Evolutionary conservation across 148 eudicot genomes (phyloP).

Genomic region (Pouteria glomerata): DNA sequence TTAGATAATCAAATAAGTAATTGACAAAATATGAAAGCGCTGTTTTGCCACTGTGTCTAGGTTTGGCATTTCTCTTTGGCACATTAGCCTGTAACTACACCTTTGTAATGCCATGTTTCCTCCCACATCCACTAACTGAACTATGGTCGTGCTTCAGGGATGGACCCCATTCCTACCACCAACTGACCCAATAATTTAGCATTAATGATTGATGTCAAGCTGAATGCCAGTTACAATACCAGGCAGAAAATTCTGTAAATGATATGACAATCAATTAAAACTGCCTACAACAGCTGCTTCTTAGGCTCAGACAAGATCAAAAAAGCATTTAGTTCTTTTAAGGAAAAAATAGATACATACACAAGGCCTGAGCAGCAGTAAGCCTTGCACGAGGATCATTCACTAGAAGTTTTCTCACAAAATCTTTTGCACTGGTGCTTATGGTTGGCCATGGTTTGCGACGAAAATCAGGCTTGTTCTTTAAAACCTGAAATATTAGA

Average conservation of each 20-base stretch:
- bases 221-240: background rate
- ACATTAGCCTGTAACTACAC: background rate
- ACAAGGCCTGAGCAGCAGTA: constrained; percentile 95
- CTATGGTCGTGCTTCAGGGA: background rate
- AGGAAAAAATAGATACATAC: constrained; percentile 47
- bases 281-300: background rate
- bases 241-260: background rate
- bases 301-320: background rate
- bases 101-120: background rate
- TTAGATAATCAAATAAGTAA: background rate
- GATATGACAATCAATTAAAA: background rate
- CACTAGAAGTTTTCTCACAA: constrained; percentile 72
- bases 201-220: background rate
- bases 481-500: constrained; percentile 54
- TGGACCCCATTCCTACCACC: background rate
- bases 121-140: background rate
- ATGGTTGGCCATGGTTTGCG: constrained; percentile 93
- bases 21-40: background rate
- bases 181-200: background rate
- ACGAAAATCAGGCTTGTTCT: constrained; percentile 93
- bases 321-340: background rate
- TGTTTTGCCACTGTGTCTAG: background rate
- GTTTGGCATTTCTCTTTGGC: background rate
- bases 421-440: constrained; percentile 82
- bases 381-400: constrained; percentile 91